Evolutionary conservation across 371 early-diverging fungal genomes (phyloP).

Genomic region (Mortierella sp.): DNA sequence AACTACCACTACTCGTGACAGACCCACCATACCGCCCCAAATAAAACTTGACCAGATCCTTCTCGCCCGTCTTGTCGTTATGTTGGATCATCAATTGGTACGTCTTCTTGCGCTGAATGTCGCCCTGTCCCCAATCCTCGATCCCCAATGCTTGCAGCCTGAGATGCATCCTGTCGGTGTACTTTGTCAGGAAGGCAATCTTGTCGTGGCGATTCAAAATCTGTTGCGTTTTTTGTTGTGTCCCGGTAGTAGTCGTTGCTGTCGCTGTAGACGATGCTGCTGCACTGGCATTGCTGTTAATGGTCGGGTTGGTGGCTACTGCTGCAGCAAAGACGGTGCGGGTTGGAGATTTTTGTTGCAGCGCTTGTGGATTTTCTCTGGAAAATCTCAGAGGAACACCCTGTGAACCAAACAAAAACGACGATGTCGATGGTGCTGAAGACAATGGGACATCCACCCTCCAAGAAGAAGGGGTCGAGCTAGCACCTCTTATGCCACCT

Average conservation of each 20-base stretch:
- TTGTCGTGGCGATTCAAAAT: conserved; percentile 32
- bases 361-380: neutral
- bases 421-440: neutral
- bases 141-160: conserved; percentile 44
- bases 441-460: neutral
- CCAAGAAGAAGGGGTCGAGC: neutral
- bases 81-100: conserved; percentile 61
- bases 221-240: conserved; percentile 13
- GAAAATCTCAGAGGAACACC: neutral
- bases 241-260: neutral
- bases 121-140: conserved; percentile 55
- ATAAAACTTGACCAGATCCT: conserved; percentile 56
- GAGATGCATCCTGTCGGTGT: conserved; percentile 48
- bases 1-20: neutral
- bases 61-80: conserved; percentile 59
- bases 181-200: conserved; percentile 51
- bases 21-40: conserved; percentile 57
- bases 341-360: neutral
- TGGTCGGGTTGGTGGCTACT: neutral
- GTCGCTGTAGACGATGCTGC: neutral
- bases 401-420: neutral
- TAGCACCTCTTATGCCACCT: too few species aligned
- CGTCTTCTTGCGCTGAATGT: conserved; percentile 59
- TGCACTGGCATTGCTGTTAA: neutral
- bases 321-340: neutral